Conservation (phyloP, 495 filamentous ascomycete species). For the Mycothermus thermophilus region DNA sequence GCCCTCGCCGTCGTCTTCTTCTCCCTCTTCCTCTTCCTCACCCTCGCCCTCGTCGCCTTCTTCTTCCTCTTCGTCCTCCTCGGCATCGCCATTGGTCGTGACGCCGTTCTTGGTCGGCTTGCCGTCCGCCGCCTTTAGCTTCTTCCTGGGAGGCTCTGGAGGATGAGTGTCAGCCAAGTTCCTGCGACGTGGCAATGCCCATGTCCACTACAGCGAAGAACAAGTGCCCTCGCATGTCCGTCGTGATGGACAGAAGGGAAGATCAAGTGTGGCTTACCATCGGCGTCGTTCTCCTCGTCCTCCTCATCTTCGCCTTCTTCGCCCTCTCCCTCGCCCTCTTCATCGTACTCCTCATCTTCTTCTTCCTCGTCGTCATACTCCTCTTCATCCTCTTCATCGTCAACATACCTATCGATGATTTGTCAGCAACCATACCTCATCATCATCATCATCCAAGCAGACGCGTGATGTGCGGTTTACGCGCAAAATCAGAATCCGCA, state of each 20-base stretch:
- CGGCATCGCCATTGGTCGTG: slow-evolving; percentile 11
- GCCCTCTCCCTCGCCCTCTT: slow-evolving; percentile 21
- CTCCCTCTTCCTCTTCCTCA: slow-evolving; percentile 14
- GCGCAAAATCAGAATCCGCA: no score
- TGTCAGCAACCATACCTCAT: no score
- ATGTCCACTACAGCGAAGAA: not conserved
- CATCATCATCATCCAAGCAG: no score
- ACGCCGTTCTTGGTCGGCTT: slow-evolving; percentile 21
- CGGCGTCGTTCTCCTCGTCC: slow-evolving; percentile 15
- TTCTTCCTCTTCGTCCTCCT: slow-evolving; percentile 19
- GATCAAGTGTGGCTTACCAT: slow-evolving; percentile 11
- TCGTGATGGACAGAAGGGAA: not conserved
- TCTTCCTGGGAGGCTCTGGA: slow-evolving; percentile 33
- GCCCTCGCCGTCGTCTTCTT: slow-evolving; percentile 15
- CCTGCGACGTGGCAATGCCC: not conserved
- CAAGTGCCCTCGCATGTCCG: no score
- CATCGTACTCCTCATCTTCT: slow-evolving; percentile 21
- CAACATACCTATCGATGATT: slow-evolving; percentile 18
- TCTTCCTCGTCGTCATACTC: slow-evolving; percentile 25
- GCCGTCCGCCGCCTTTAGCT: slow-evolving; percentile 27
- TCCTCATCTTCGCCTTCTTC: slow-evolving; percentile 22
- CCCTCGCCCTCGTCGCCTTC: slow-evolving; percentile 23
- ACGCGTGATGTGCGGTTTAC: no score
- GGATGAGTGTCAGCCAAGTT: not conserved
- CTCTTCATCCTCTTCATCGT: slow-evolving; percentile 30